Base-by-base conservation (phyloP, 192 early-diverging fungal genomes). In the Coemansia sp. region DNA sequence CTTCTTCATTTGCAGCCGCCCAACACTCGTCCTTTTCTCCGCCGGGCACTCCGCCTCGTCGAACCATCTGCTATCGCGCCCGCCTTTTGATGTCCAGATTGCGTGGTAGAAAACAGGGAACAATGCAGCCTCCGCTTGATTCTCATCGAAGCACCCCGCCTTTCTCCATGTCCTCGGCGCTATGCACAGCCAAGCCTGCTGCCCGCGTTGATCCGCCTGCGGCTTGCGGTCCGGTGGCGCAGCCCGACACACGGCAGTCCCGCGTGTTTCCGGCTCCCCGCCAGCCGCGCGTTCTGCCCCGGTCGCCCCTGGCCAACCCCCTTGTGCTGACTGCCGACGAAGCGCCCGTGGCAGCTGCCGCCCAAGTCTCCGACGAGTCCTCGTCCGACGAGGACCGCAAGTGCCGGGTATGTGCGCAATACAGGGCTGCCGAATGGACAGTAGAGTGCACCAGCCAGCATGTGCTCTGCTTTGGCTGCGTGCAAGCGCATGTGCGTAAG, bases 1-100 rank as follows among this genome's bases (percentile, higher is more conserved):
- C 51, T 47, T 62, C 49, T 52, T 36, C 49, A n/a, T 43, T 40
- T 48, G 41, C 61, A 5, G 31, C 45, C 9, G 67, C 58, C 10
- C 66, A 66, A 31, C 53, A 51, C 16, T 77, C 74, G n/a, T 77
- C 68, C n/a, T 77, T 71, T 64, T 77, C 74, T 47, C 66, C 72
- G 42, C 66, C 74, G 26, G 32, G 38, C 17, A 60, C 68, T 17
- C 67, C 67, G 10, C 59, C 41, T 14, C 60, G 68, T 3, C 74
- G 66, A 45, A 77, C 74, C 14, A 58, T 77, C 54, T 77, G 74
- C 57, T 41, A 66, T 38, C 45, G 60, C 16, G 68, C 68, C 37
- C 62, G 64, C 23, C 47, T 40, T 43, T 46, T 77, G 56, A 66
- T 77, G 63, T 56, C 60, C 40, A 56, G 54, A 40, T 52, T 66